Evolutionary conservation across 495 filamentous ascomycete species (phyloP).

Genomic region (Darksidea phi): DNA sequence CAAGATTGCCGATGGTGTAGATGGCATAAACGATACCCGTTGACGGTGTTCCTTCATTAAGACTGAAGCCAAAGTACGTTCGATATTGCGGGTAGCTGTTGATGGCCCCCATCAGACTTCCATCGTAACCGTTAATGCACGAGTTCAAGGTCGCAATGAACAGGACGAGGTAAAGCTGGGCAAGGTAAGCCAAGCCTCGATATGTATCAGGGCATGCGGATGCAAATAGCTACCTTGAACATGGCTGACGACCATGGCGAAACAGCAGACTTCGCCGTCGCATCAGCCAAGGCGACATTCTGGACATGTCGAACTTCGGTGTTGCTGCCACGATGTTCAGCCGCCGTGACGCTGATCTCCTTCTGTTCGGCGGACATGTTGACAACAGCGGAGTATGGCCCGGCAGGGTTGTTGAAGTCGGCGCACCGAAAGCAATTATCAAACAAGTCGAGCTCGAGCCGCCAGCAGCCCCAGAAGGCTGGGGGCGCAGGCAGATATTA

Average conservation of each 20-base stretch:
- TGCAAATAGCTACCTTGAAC: constrained; percentile 27
- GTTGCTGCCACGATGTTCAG: constrained; percentile 14
- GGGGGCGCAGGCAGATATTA: constrained; percentile 18
- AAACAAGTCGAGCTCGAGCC: constrained; percentile 27
- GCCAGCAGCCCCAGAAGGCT: background rate
- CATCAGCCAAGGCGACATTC: constrained; percentile 39
- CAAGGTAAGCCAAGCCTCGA: background rate
- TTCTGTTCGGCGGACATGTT: constrained; percentile 12
- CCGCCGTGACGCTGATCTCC: constrained; percentile 8
- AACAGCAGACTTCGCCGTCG: constrained; percentile 27
- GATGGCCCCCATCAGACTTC: constrained; percentile 46
- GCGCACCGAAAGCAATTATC: background rate
- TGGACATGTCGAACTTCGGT: constrained; percentile 33
- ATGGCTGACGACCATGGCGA: constrained; percentile 34
- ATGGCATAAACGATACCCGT: constrained; percentile 59
- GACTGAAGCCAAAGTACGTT: constrained; percentile 44
- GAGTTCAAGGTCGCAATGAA: constrained; percentile 50
- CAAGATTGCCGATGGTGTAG: constrained; percentile 59
- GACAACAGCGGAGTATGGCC: background rate
- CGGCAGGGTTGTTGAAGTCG: background rate
- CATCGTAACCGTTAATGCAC: constrained; percentile 54
- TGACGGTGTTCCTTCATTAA: constrained; percentile 42
- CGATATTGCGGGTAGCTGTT: constrained; percentile 50
- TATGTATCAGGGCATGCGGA: background rate
- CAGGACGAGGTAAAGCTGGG: constrained; percentile 48